These are phyloP conservation scores for Botryosphaeria dothidea DNA, from an alignment of 2,329 filamentous ascomycete species.

Conservation along the genomic window DNA sequence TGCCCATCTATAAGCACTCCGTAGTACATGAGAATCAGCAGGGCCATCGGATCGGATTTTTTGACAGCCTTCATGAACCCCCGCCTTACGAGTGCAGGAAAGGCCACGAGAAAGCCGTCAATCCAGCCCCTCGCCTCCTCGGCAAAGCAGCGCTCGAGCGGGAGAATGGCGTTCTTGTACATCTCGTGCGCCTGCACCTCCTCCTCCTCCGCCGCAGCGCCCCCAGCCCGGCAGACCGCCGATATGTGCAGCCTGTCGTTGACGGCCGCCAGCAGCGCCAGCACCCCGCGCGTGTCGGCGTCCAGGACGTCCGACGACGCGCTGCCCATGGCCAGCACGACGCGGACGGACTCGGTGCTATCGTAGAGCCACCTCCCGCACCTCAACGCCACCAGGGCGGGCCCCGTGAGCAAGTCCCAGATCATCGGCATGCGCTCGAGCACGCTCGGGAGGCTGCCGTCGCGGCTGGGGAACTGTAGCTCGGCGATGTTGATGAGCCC, in stretches of 20 bases:
- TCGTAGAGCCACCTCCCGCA: background rate
- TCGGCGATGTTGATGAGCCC: background rate
- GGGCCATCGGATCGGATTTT: background rate
- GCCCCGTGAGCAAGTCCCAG: background rate
- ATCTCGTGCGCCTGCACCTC: background rate
- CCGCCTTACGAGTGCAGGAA: background rate
- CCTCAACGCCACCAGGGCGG: background rate
- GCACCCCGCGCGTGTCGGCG: background rate
- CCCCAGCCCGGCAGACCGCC: too few species aligned
- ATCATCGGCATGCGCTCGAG: background rate
- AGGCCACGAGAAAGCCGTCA: background rate
- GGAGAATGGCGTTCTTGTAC: background rate
- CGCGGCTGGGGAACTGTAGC: background rate
- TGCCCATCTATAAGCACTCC: background rate
- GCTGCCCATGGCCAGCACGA: background rate
- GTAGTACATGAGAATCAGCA: background rate
- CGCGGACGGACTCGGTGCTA: background rate
- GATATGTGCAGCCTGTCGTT: background rate
- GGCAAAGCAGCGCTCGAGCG: background rate
- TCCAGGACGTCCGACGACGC: background rate
- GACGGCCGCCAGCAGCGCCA: background rate
- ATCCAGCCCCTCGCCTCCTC: background rate
- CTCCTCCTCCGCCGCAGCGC: background rate
- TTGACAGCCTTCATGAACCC: background rate
- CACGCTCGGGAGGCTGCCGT: background rate